A percentile compares a stretch with the other conserved stretches of the same genome.
Conservation (phyloP, 1,284 basidiomycete species). For the Mycosarcoma maydis region DNA sequence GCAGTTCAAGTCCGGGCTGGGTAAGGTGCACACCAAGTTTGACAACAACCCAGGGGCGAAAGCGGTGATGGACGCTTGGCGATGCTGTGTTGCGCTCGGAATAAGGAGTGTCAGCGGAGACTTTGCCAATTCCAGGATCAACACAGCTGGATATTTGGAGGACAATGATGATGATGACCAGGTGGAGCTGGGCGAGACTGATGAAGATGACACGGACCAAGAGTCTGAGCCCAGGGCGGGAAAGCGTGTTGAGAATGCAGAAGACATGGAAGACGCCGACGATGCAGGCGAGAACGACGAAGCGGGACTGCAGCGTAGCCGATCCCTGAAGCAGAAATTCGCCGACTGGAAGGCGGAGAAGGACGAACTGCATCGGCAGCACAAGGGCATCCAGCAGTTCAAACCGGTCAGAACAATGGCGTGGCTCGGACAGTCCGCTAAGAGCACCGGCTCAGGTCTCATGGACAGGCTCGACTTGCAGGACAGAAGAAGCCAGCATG, state of each 20-base stretch:
- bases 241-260: background rate
- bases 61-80: constrained; percentile 50
- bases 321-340: constrained; percentile 35
- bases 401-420: constrained; percentile 42
- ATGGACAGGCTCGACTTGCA: constrained; percentile 25
- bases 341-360: constrained; percentile 45
- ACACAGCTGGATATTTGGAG: constrained; percentile 21
- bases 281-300: constrained; percentile 3
- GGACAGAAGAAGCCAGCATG: constrained; percentile 27
- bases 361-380: constrained; percentile 44
- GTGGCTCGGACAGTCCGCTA: constrained; percentile 35
- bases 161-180: constrained; percentile 1
- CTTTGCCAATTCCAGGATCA: constrained; percentile 24
- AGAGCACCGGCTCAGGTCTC: constrained; percentile 11
- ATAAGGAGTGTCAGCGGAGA: constrained; percentile 38
- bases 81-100: constrained; percentile 37
- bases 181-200: background rate
- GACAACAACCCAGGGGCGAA: constrained; percentile 35
- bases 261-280: background rate
- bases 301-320: constrained; percentile 11
- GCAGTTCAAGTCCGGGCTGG: constrained; percentile 55
- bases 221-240: too few species aligned
- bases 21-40: constrained; percentile 44
- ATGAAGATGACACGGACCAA: background rate
- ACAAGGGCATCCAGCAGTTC: constrained; percentile 44